Base-by-base conservation (phyloP, 1,284 basidiomycete genomes). In the Moesziomyces antarcticus region DNA sequence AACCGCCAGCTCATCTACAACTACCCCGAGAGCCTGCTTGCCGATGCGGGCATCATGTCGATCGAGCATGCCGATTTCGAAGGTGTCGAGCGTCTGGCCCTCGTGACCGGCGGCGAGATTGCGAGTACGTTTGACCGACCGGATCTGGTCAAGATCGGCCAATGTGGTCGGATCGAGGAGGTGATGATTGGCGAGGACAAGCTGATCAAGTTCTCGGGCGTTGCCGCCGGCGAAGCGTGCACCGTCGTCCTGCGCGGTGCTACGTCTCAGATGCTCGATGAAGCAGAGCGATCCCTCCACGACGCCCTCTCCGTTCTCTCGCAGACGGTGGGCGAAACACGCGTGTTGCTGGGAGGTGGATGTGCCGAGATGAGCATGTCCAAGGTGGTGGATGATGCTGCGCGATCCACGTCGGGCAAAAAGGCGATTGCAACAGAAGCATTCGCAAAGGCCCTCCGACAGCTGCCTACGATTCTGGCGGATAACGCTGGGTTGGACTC, bases 41-140 rank as follows among this genome's bases (percentile, higher is more conserved):
- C 96, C 11, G 96, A 98, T 80, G 91, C 91, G 61, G 96, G 96
- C 56, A 94, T 99, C 85, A 88, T 97, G 90, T 91, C 91, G 58
- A 99, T 99, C 77, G 97, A 99, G 85, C 97, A 99, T 82, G 97
- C 97, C 25, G 96, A 99, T 85, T 99, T 99, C 82, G 97, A 99
- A 85, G 97, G 97, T 66, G 97, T 99, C 10, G 97, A 99, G 86
- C 89, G 97, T 27, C 85, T 99, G 40, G 94, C 94, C 0, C 88
- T 99, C 6, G 97, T 99, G 22, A 98, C 96, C 14, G 97, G 97
- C 18, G 97, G 97, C 49, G 97, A 99, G 86, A 98, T 99, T 75
- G 92, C 94, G 0, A 93, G 91, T 77, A 98, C 96, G 0, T 99
- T 99, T 80, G 96, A 97, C 61, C 88, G 91, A 30, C 94, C 97